Evolutionary conservation across 768 basidiomycete species (phyloP), one percentile per base, ranked within the genome.

Genomic region (Cystofilobasidium ferigula): DNA sequence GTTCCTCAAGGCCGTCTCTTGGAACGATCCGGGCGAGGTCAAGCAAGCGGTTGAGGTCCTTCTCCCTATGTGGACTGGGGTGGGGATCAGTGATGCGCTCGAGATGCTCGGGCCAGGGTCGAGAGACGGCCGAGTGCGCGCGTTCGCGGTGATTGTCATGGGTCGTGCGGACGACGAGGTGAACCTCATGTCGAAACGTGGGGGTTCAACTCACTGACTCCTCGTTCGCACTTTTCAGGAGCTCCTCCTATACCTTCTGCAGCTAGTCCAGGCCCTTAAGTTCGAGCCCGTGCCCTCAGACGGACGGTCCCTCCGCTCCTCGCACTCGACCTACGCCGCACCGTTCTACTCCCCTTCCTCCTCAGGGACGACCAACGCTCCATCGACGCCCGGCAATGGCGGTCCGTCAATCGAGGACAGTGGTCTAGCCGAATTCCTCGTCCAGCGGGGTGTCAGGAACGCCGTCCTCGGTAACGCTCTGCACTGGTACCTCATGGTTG

Each of bases 401-500:
- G 51, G 8, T 34, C 18, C 58, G 14, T 88, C 0, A 87, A 93
- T 60, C 65, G 88, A 90, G 54, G 92, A 95, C 69, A 91, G 89
- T 70, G 92, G 93, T 1, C 80, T 99, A 12, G 86, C 92, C 0
- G 91, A 94, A 71, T 97, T 98, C 74, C 79, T 99, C 57, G 88
- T 98, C 60, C 77, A 82, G 8, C 82, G 93, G 26, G 89, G 89
- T 22, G 89, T 90, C 16, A 79, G 82, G 69, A 94, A 94, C 72
- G 80, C 80, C 2, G 81, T 94, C 0, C 79, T 99, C 1, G 95
- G 93, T 0, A 97, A 97, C 71, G 81, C 89, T 30, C 79, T 98
- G 69, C 88, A 94, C 74, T 98, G 95, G 95, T 99, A 98, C 72
- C 84, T 98, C 63, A 91, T 92, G 84, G 93, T 98, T 5, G 88